Evolutionary conservation across 2,329 filamentous ascomycete genomes (phyloP).

Genomic region (Lasiodiplodia hormozganensis): DNA sequence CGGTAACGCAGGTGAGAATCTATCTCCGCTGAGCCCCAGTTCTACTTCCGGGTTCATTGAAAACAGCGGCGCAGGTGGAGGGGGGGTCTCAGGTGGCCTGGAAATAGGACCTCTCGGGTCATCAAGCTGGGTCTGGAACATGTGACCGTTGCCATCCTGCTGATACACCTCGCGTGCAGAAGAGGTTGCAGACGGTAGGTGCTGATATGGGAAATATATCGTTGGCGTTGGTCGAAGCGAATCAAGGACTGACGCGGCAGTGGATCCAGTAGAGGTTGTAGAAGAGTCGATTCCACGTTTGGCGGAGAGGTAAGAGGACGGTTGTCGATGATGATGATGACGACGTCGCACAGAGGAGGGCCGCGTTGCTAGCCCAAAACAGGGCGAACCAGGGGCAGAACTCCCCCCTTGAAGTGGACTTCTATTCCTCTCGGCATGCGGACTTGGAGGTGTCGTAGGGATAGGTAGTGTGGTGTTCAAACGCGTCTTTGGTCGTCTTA

Average conservation of each 20-base stretch:
- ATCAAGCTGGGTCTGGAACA: background rate
- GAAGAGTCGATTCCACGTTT: background rate
- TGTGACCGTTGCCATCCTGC: background rate
- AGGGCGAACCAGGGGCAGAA: background rate
- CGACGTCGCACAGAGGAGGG: background rate
- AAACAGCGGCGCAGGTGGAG: conserved; percentile 17
- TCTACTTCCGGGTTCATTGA: conserved; percentile 4
- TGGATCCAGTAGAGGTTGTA: background rate
- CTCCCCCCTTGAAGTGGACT: background rate
- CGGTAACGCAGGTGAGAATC: background rate
- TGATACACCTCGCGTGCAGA: background rate
- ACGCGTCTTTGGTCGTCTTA: background rate
- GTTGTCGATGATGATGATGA: conserved; percentile 6
- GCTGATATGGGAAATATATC: conserved; percentile 15
- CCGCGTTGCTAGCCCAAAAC: background rate
- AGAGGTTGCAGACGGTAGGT: background rate
- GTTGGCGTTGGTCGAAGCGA: background rate
- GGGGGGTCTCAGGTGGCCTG: conserved; percentile 6
- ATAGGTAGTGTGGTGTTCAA: background rate
- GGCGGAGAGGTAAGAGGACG: conserved; percentile 16
- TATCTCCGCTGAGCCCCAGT: background rate
- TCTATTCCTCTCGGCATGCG: background rate
- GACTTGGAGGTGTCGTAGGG: conserved; percentile 2
- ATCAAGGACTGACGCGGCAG: background rate
- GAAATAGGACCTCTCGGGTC: conserved; percentile 6